Evolutionary conservation across 225 moss, liverwort and hornwort genomes (phyloP).

Genomic region (Sphagnum tenellum): DNA sequence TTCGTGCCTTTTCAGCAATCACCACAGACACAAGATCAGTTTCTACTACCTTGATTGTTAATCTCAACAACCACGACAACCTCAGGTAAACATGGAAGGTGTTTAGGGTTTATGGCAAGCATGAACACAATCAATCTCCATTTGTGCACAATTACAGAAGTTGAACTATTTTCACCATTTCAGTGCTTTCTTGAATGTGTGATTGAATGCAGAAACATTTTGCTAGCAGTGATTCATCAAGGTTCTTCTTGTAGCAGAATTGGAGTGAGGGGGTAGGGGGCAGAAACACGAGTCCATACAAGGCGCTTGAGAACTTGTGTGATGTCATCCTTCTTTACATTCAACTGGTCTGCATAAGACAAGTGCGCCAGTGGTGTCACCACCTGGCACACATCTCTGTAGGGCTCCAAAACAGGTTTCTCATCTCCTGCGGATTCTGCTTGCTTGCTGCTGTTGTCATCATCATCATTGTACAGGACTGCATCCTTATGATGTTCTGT

Average conservation of each 20-base stretch:
- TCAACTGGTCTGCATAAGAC: conserved; percentile 77
- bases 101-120: too few relatives aligned
- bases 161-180: too few relatives aligned
- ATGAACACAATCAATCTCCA: too few relatives aligned
- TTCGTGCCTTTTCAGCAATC: conserved; percentile 47
- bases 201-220: too few relatives aligned
- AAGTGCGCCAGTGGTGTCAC: conserved; percentile 82
- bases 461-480: conserved; percentile 14
- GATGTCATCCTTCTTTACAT: conserved; percentile 65
- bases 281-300: conserved; percentile 31
- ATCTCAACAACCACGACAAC: background rate
- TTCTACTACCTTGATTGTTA: background rate
- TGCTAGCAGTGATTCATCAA: too few relatives aligned
- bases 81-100: background rate
- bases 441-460: conserved; percentile 18
- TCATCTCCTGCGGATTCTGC: conserved; percentile 49
- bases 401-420: conserved; percentile 30
- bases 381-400: conserved; percentile 80
- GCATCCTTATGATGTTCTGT: conserved; percentile 1
- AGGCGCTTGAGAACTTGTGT: conserved; percentile 85
- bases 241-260: too few relatives aligned
- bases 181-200: too few relatives aligned
- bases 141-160: too few relatives aligned
- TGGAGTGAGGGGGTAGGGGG: too few relatives aligned
- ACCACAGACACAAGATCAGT: too few relatives aligned